These are phyloP conservation scores for Acidiella bohemica DNA, from an alignment of 495 filamentous ascomycete species.

Conservation along the genomic window DNA sequence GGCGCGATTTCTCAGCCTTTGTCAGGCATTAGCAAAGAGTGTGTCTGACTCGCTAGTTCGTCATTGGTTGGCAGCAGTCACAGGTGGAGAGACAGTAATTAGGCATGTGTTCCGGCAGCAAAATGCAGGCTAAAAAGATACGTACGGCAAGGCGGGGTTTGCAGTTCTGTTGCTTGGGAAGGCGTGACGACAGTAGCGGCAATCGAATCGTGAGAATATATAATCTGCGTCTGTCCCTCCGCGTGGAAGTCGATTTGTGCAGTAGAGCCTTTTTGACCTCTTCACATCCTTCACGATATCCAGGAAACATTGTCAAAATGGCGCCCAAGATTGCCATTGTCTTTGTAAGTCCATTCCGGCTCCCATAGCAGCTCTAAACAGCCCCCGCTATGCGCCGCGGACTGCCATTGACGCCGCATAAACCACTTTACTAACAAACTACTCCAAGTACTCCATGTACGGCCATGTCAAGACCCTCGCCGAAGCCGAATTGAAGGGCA, in stretches of 20 bases:
- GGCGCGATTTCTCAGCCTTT: neutral
- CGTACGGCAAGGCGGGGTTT: neutral
- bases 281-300: neutral
- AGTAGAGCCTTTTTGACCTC: neutral
- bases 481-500: conserved; percentile 79
- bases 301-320: conserved; percentile 38
- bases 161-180: neutral
- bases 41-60: neutral
- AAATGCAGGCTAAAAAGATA: neutral
- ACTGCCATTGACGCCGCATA: too few relatives aligned
- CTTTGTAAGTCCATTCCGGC: conserved; percentile 46
- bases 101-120: neutral
- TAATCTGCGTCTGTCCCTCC: neutral
- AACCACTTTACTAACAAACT: neutral
- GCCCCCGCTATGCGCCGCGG: too few relatives aligned
- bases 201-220: neutral
- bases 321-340: conserved; percentile 88
- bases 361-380: too few relatives aligned
- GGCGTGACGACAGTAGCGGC: neutral
- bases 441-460: conserved; percentile 81
- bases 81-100: neutral
- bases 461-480: conserved; percentile 79
- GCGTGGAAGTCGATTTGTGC: neutral
- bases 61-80: neutral
- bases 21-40: neutral